These are phyloP conservation scores for Ploettnerulaceae sp. DNA, from an alignment of 2,329 filamentous ascomycete species.

Conservation along the genomic window DNA sequence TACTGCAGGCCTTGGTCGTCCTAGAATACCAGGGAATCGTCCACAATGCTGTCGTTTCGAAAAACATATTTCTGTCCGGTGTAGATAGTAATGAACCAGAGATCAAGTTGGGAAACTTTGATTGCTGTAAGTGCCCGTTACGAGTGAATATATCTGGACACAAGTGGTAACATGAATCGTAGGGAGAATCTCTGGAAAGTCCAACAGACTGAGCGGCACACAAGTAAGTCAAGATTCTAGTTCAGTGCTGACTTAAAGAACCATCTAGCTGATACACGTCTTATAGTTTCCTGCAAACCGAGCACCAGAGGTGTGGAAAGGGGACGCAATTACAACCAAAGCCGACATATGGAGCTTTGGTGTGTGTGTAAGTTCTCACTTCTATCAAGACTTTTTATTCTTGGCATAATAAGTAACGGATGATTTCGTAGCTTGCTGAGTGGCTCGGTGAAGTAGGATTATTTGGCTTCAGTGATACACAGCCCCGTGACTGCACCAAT, in stretches of 20 bases:
- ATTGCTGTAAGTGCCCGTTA: no score
- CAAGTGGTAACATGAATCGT: no score
- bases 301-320: not conserved
- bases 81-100: no score
- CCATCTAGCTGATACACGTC: not conserved
- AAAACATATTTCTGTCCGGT: not conserved
- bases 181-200: no score
- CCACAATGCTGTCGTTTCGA: not conserved
- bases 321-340: not conserved
- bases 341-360: not conserved
- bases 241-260: not conserved
- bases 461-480: not conserved
- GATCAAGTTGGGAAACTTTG: no score
- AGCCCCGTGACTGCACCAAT: not conserved
- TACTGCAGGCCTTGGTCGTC: not conserved
- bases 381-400: not conserved
- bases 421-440: no score
- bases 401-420: no score
- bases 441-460: no score
- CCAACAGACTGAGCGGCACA: no score
- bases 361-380: not conserved
- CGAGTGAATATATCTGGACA: no score
- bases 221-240: no score
- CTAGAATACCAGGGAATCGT: not conserved
- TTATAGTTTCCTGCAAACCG: not conserved